Evolutionary conservation across 306 rosid species (phyloP), one percentile per base, ranked within the genome.

Genomic region (Inga leiocalycina): DNA sequence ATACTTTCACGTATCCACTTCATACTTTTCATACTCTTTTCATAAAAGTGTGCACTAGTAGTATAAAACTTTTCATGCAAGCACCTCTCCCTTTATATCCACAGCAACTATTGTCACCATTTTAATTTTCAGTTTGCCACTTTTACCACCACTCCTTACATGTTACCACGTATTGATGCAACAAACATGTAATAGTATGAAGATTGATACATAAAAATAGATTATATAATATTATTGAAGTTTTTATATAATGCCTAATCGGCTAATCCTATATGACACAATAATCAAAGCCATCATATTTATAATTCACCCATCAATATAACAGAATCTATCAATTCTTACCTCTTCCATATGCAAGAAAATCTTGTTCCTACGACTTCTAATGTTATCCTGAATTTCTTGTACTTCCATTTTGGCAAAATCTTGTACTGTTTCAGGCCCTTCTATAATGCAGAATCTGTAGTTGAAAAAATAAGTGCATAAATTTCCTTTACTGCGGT

Each of bases 271-370:
- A 8, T 66, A 35, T 17, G 24, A 30, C 13, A 15, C 10, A 34
- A 32, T 12, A 44, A 44, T 22, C 20, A 44, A 2, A 22, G 32
- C 37, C 1, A 2, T 71, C 46, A 11, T 22, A 10, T 2, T 22
- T 44, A 71, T 30, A 71, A 35, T 44, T 11, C 30, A 43, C 56
- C 19, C 13, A 43, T 22, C 48, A 13, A 22, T 7, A 72, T 39
- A 46, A 32, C 76, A 72, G 13, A 72, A 45, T 37, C 15, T 52
- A 77, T 14, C 27, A 56, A 73, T 45, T 62, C 83, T 75, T 43
- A 95, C 99, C 98, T 96, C 99, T 86, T 96, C 99, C 98, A 96
- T 94, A 61, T 93, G 98, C 76, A 92, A 87, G 82, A 96, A 96
- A 48, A 96, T 92, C 51, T 96, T 96, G 93, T 96, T 96, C 76